Conservation (phyloP, 1,139 yeast genomes). For the Lodderomyces parapsilosis region DNA sequence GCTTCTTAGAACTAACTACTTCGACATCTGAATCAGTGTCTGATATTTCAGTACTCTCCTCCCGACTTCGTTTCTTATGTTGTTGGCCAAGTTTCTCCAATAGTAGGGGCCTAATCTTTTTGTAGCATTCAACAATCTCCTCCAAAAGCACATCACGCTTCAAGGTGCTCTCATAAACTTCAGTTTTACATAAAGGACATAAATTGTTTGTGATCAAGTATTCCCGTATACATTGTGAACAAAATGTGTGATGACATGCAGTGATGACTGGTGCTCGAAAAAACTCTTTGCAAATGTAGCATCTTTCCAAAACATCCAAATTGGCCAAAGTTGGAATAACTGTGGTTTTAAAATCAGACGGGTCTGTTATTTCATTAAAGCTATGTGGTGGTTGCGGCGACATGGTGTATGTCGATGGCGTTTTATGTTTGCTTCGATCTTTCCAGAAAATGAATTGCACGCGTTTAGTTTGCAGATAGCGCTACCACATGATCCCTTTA, state of each 20-base stretch:
- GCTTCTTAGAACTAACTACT: conserved; percentile 2
- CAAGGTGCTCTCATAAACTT: conserved; percentile 68
- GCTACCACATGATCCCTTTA: no score
- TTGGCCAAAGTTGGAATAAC: conserved; percentile 54
- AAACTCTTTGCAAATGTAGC: conserved; percentile 91
- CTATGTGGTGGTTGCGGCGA: conserved; percentile 7
- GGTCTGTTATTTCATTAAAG: conserved; percentile 44
- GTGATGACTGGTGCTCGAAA: conserved; percentile 81
- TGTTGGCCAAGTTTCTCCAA: conserved; percentile 19
- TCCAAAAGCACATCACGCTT: conserved; percentile 71
- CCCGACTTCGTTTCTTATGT: conserved; percentile 1
- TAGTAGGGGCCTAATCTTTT: conserved; percentile 40
- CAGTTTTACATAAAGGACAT: conserved; percentile 81
- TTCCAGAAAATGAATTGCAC: conserved; percentile 1
- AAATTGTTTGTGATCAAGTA: conserved; percentile 55
- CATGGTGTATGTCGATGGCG: not conserved
- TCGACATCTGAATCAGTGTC: not conserved
- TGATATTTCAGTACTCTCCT: conserved; percentile 1
- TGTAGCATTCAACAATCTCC: conserved; percentile 63
- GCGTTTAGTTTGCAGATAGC: not conserved
- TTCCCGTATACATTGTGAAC: conserved; percentile 84
- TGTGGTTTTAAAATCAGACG: conserved; percentile 65
- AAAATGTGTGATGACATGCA: conserved; percentile 85
- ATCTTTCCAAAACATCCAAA: conserved; percentile 71
- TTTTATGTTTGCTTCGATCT: not conserved